These are phyloP conservation scores for Penicillium sp. DNA, from an alignment of 2,329 filamentous ascomycete species.

Conservation along the genomic window DNA sequence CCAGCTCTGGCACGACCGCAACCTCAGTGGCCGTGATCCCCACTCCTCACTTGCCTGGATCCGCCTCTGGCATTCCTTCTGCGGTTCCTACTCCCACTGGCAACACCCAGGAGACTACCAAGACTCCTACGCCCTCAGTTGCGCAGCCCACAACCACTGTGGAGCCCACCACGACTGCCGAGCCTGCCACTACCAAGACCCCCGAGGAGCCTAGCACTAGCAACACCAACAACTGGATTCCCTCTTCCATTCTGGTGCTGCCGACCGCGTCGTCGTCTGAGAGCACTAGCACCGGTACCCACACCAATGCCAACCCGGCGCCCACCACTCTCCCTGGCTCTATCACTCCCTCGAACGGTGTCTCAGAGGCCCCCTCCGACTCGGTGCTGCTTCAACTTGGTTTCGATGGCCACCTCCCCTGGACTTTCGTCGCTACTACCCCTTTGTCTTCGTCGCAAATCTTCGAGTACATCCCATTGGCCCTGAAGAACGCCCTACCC, in stretches of 20 bases:
- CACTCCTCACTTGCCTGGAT: constrained; percentile 19
- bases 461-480: constrained; percentile 73
- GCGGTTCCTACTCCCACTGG: constrained; percentile 14
- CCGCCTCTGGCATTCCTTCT: constrained; percentile 8
- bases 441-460: constrained; percentile 79
- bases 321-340: constrained; percentile 71
- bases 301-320: constrained; percentile 48
- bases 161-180: constrained; percentile 39
- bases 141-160: constrained; percentile 35
- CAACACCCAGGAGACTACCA: constrained; percentile 9
- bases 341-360: constrained; percentile 69
- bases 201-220: constrained; percentile 33
- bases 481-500: constrained; percentile 66
- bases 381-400: constrained; percentile 78
- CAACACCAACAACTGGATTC: constrained; percentile 26
- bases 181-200: constrained; percentile 22
- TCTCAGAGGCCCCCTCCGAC: constrained; percentile 61
- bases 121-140: constrained; percentile 5
- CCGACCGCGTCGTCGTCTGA: constrained; percentile 14
- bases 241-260: constrained; percentile 25
- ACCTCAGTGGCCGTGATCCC: constrained; percentile 20
- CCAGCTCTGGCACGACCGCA: neutral
- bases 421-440: constrained; percentile 74
- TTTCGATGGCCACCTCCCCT: constrained; percentile 80
- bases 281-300: constrained; percentile 14